Evolutionary conservation across 2,329 filamentous ascomycete species (phyloP), one percentile per base, ranked within the genome.

Genomic region (Neofusicoccum laricinum): DNA sequence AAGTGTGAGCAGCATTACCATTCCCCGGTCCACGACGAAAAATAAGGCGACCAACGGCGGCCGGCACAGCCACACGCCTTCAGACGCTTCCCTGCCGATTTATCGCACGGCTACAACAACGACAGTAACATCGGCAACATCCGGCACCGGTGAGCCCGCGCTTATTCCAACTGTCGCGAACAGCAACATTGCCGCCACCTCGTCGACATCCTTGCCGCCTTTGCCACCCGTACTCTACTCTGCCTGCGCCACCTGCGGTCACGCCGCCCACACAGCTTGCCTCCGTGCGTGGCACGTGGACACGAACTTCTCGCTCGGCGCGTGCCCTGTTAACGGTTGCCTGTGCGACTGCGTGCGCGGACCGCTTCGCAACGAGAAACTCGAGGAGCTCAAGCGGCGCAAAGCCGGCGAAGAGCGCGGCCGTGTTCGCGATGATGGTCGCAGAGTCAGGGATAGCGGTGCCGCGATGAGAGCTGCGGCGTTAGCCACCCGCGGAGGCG

Each of bases 231-330:
- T 72, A 6, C 77, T 86, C 19, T 86, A 82, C 81, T 80, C 82
- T 4, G 83, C 81, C 77, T 89, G 87, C 71, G 79, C 86, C 69
- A 77, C 82, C 12, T 89, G 87, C 71, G 85, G 85, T 3, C 87
- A 89, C 68, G 81, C 83, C 43, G 85, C 83, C 2, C 87, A 89
- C 70, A 75, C 81, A 5, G 80, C 81, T 57, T 89, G 87, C 71
- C 78, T 88, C 34, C 78, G 77, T 7, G 78, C 79, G 14, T 88
- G 86, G 86, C 82, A 86, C 63, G 75, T 75, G 17, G 79, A 83
- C 61, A 68, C 79, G 19, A 72, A 51, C 14, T 11, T 45, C 19
- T 53, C 49, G 11, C 81, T 84, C 67, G 86, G 85, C 15, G 81
- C 80, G 34, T 89, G 86, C 75, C 82, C 85, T 2, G 86, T 82